Evolutionary conservation across 2,329 filamentous ascomycete species (phyloP), one percentile per base, ranked within the genome.

Genomic region (Fusarium marasasianum): DNA sequence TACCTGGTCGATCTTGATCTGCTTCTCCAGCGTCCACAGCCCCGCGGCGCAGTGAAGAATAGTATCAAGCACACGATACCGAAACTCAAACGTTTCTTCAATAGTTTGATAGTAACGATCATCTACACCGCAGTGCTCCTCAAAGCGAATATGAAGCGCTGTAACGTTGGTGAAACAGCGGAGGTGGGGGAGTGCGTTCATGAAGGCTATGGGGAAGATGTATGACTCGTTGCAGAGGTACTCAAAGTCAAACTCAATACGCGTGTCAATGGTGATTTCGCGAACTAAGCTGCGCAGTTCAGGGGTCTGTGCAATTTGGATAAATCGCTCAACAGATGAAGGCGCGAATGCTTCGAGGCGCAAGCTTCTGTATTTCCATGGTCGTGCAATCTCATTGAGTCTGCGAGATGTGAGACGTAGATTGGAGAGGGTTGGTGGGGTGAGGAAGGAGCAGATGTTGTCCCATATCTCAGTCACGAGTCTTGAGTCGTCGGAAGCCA

Each of bases 31-130:
- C 1, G 66, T 73, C 73, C 75, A 77, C 20, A 65, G 20, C 0
- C 75, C 75, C 2, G 58, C 53, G 10, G 72, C 43, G 22, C 75
- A 77, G 24, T 73, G 62, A 4, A 54, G 60, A 1, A 77, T 41
- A 3, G 75, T 76, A 6, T 77, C 68, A 4, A 77, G 56, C 4
- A 77, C 62, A 2, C 37, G 48, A 4, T 71, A 71, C 6, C 71
- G 40, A 8, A 77, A 56, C 7, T n/a, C 17, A 9, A 37, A 66
- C 0, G 66, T 69, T 24, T 77, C 73, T 24, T 71, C 68, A 6
- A 72, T 33, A 0, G 11, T 14, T 14, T 7, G 4, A 1, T 10
- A 7, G 12, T 3, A 3, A 0, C 18, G 5, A 1, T 44, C 22
- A 1, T 56, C 29, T 11, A 31, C n/a, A 2, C 72, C 70, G 4